These are phyloP conservation scores for Asparagopsis taxiformis DNA, from an alignment of 31 red algal species.

Conservation along the genomic window DNA sequence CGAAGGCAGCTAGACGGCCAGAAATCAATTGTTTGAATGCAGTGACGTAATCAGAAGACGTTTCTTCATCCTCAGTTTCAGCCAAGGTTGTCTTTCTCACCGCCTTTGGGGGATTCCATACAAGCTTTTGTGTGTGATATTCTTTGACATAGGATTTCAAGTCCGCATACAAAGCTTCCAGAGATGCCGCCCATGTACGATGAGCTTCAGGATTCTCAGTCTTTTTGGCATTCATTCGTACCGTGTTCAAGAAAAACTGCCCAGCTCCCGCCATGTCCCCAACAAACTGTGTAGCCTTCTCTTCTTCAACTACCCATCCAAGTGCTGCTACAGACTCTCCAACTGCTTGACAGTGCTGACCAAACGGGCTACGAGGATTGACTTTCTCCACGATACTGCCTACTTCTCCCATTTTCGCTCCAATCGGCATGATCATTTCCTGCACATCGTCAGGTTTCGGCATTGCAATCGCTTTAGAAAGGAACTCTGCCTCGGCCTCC, in stretches of 20 bases:
- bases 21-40: slow-evolving; percentile 54
- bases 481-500: slow-evolving; percentile 70
- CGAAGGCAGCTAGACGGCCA: slow-evolving; percentile 62
- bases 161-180: slow-evolving; percentile 60
- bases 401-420: slow-evolving; percentile 70
- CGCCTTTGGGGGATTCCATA: slow-evolving; percentile 74
- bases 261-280: slow-evolving; percentile 78
- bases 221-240: slow-evolving; percentile 75
- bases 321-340: slow-evolving; percentile 76
- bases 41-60: slow-evolving; percentile 38
- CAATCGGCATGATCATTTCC: slow-evolving; percentile 51
- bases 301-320: slow-evolving; percentile 88
- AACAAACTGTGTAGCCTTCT: slow-evolving; percentile 75
- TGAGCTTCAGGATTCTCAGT: slow-evolving; percentile 61
- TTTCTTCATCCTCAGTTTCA: slow-evolving; percentile 40
- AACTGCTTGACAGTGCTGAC: slow-evolving; percentile 66
- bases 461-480: slow-evolving; percentile 46
- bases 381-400: slow-evolving; percentile 24
- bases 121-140: slow-evolving; percentile 80
- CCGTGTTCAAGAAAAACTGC: slow-evolving; percentile 77
- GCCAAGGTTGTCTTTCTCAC: slow-evolving; percentile 1
- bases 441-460: slow-evolving; percentile 78
- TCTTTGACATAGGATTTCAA: slow-evolving; percentile 86
- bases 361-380: slow-evolving; percentile 45
- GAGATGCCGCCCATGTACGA: slow-evolving; percentile 43